Base-by-base conservation (phyloP, 192 early-diverging fungal genomes). In the Umbelopsis vinacea region DNA sequence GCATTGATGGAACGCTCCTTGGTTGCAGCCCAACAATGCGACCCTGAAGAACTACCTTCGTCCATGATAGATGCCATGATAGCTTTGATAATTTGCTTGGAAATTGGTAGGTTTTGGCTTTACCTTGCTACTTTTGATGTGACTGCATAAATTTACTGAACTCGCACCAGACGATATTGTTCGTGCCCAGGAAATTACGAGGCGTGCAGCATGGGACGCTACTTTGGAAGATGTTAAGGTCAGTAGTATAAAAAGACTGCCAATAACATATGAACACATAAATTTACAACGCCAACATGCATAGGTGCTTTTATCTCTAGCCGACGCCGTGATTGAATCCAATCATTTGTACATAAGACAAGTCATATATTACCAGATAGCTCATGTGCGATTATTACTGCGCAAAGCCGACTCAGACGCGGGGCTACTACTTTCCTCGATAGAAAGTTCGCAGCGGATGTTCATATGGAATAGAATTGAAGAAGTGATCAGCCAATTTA, bases 171-270 rank as follows among this genome's bases (percentile, higher is more conserved):
- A 63, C 57, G 57, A 63, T 35, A 17, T 63, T n/a, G 57, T 63
- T 17, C 26, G 57, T 14, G 57, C 57, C 19, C 24, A 63, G 33
- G 57, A 63, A 63, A 63, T 63, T 37, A 37, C 35, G 12, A 19
- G n/a, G 7, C 26, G 29, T 37, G 29, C 33, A 14, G 24, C 12
- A 37, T 63, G 29, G 57, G 33, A n/a, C 33, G 14, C 23, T 35
- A 17, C 23, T 35, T 63, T 63, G 15, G 57, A 63, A 19, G 57
- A 63, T 37, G 33, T 63, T 4, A 63, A 63, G 26, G 57, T 63
- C 15, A 35, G 8, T 35, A 17, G 14, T 17, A 29, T 35, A 63
- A 26, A 26, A 5, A 6, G 48, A 24, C 29, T 55, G 2, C 7
- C 5, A 21, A 9, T 26, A 26, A 37, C 15, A 29, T 14, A 37